Evolutionary conservation across 2,329 filamentous ascomycete genomes (phyloP), one percentile per base, ranked within the genome.

Genomic region (Nannizziopsis arthrosporioides): DNA sequence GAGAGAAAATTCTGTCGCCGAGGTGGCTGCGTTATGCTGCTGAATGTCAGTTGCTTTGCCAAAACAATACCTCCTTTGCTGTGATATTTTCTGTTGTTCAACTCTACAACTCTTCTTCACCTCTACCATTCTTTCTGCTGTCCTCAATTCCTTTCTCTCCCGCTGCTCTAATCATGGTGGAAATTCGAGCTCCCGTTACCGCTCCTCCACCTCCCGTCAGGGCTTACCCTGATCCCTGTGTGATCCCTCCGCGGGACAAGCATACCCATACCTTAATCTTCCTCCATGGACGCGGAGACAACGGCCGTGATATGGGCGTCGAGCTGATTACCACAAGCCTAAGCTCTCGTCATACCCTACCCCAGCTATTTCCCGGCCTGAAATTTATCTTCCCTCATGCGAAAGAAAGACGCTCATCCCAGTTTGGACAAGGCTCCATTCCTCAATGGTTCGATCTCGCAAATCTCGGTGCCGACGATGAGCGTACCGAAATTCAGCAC

Each of bases 211-310:
- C 49, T 57, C 43, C 38, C 38, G 35, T 27, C 14, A 44, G 42
- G 11, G 47, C 35, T 40, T 49, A 40, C 31, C 36, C 44, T 35
- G 32, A 44, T 19, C 42, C 47, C 19, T 43, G 39, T 41, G 47
- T 54, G 31, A 53, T 59, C 35, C 43, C 49, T 2, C 52, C 56
- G n/a, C 44, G 44, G n/a, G 30, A 36, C 15, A 31, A 53, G 22
- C 60, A 67, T 35, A 62, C 55, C 0, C 65, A 69, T 42, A 65
- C 66, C 2, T 40, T 69, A 27, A 64, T 70, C 27, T 56, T 69
- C 44, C 63, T 70, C n/a, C 68, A 71, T 43, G 68, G 68, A 14
- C 64, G 64, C 31, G 67, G 67, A 22, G 63, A 59, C 32, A 60
- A 58, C 15, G 62, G 62, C 14, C 50, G 58, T 3, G 53, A 55